A percentile compares a stretch with the other conserved stretches of the same genome.
These are phyloP conservation scores for Eutrema japonicum DNA, from an alignment of 345 rosid species.

Conservation along the genomic window DNA sequence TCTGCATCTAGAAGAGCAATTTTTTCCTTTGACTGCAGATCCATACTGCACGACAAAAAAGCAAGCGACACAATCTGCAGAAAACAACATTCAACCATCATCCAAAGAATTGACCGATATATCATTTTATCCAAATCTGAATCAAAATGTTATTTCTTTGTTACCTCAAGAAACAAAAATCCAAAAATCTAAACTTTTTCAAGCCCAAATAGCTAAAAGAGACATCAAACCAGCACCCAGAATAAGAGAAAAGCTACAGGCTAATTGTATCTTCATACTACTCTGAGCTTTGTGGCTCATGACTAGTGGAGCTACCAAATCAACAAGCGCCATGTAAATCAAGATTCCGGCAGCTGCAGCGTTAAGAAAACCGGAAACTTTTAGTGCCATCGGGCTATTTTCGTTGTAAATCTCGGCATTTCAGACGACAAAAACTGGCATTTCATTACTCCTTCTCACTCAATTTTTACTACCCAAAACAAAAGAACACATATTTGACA, in stretches of 20 bases:
- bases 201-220: constrained; percentile 68
- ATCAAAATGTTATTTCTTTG: neutral
- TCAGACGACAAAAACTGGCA: too few relatives aligned
- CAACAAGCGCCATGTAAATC: constrained; percentile 68
- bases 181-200: neutral
- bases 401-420: constrained; percentile 47
- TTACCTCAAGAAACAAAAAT: neutral
- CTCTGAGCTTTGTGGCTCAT: constrained; percentile 49
- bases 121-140: neutral
- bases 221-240: constrained; percentile 68
- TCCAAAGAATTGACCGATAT: neutral
- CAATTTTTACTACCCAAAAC: too few relatives aligned
- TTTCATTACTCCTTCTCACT: too few relatives aligned
- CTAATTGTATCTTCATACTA: constrained; percentile 44
- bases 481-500: too few relatives aligned
- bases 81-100: too few relatives aligned
- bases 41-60: too few relatives aligned
- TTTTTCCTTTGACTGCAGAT: too few relatives aligned
- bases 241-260: constrained; percentile 45
- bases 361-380: constrained; percentile 58
- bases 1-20: too few relatives aligned
- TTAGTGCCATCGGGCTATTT: constrained; percentile 54
- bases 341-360: constrained; percentile 65
- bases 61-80: too few relatives aligned
- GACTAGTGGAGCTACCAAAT: constrained; percentile 59